Percentiles rank a stretch among this genome's conserved stretches.
Evolutionary conservation across 495 filamentous ascomycete genomes (phyloP).

Genomic region (Eremomyces bilateralis): DNA sequence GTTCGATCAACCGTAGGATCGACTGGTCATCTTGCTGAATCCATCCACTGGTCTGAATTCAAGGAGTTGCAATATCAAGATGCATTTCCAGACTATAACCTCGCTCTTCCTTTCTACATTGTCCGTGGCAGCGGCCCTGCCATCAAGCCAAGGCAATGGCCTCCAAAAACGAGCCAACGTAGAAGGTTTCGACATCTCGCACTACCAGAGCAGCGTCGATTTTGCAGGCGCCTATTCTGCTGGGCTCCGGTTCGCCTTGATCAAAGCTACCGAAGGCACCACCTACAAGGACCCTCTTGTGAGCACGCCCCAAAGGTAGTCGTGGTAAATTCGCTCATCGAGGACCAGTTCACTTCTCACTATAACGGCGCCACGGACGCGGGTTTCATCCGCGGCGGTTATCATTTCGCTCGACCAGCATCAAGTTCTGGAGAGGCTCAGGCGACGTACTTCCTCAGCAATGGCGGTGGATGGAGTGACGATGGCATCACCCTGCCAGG

Average conservation of each 20-base stretch:
- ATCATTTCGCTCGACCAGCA: conserved; percentile 40
- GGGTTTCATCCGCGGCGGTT: conserved; percentile 37
- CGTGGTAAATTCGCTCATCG: too few species aligned
- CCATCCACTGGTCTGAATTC: too few species aligned
- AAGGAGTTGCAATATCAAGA: too few species aligned
- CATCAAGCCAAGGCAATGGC: too few species aligned
- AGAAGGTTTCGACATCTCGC: conserved; percentile 43
- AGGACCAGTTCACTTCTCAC: conserved; percentile 31
- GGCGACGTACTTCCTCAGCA: conserved; percentile 34
- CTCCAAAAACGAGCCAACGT: too few species aligned
- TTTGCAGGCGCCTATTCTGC: conserved; percentile 30
- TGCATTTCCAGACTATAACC: too few species aligned
- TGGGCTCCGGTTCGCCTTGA: conserved; percentile 45
- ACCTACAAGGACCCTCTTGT: conserved; percentile 29
- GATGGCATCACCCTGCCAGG: conserved; percentile 44
- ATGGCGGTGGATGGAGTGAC: conserved; percentile 39
- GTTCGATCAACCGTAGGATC: too few species aligned
- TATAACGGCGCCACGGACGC: conserved; percentile 32
- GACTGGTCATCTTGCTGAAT: too few species aligned
- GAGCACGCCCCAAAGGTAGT: too few species aligned
- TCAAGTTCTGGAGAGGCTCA: conserved; percentile 28
- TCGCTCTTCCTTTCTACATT: too few species aligned
- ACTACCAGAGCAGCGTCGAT: conserved; percentile 35
- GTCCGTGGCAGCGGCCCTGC: too few species aligned
- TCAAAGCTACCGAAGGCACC: conserved; percentile 46